Percentiles rank a stretch among this genome's conserved stretches.
Conservation (phyloP, 176 grass and related monocot species). For the Oryza glaberrima region DNA sequence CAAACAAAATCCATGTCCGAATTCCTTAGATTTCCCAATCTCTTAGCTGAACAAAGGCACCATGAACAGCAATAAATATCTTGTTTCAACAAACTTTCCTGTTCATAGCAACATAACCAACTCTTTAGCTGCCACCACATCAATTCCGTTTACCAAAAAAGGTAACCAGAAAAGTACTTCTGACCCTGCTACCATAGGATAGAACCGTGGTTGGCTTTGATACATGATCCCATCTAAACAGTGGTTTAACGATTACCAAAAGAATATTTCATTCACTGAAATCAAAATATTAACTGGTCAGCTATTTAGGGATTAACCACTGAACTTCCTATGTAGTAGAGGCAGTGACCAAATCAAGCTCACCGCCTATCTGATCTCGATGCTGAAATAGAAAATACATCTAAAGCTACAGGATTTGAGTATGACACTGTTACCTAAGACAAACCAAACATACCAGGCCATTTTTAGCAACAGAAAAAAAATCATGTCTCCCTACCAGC, state of each 20-base stretch:
- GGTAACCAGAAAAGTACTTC: neutral
- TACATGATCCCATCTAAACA: neutral
- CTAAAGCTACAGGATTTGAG: conserved; percentile 11
- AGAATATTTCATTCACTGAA: neutral
- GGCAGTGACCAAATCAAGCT: neutral
- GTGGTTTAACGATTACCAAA: neutral
- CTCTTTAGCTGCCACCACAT: conserved; percentile 6
- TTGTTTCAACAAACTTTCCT: conserved; percentile 18
- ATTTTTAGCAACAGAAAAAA: neutral
- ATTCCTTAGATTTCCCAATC: conserved; percentile 23
- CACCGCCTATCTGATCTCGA: neutral
- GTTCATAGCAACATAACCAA: conserved; percentile 5
- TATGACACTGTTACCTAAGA: neutral
- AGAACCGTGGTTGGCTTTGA: neutral
- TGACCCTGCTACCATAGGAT: neutral
- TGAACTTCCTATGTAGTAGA: neutral
- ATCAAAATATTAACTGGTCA: neutral
- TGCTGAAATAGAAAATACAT: conserved; percentile 34
- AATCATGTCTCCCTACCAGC: neutral
- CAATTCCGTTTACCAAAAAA: neutral
- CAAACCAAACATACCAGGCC: neutral
- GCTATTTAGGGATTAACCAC: neutral
- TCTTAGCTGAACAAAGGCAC: conserved; percentile 28
- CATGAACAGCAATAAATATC: conserved; percentile 27
- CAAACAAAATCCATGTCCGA: conserved; percentile 17